Percentiles rank a stretch among this genome's conserved stretches.
Conservation (phyloP, 371 early-diverging fungal genomes). For the Catenaria anguillulae region DNA sequence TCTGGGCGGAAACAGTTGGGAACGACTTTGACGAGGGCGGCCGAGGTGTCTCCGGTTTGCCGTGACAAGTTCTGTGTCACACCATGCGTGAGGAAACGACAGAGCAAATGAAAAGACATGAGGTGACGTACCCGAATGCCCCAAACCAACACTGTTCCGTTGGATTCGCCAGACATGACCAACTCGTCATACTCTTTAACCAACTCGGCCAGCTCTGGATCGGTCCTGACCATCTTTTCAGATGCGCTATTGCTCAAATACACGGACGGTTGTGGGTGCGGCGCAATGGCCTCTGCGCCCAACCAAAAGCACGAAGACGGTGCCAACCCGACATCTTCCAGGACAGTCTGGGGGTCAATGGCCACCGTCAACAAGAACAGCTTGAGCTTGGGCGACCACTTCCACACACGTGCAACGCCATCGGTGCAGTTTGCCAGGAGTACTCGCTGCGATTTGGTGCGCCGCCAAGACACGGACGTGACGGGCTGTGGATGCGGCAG, state of each 20-base stretch:
- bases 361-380: constrained; percentile 46
- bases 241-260: constrained; percentile 14
- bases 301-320: constrained; percentile 36
- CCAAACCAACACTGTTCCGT: constrained; percentile 63
- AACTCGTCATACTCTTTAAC: constrained; percentile 62
- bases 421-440: constrained; percentile 56
- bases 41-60: constrained; percentile 12
- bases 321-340: constrained; percentile 45
- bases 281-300: constrained; percentile 20
- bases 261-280: constrained; percentile 13
- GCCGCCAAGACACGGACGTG: constrained; percentile 52
- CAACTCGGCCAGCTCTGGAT: constrained; percentile 36
- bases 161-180: constrained; percentile 47
- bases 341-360: constrained; percentile 36
- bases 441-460: too few relatives aligned
- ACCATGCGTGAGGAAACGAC: neutral
- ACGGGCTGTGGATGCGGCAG: constrained; percentile 53
- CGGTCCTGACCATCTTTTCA: constrained; percentile 19
- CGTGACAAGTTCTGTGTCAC: constrained; percentile 12
- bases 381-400: constrained; percentile 25
- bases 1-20: neutral
- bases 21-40: constrained; percentile 13
- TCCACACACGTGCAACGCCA: constrained; percentile 62
- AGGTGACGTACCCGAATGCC: constrained; percentile 49
- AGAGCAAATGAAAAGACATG: neutral